Conservation (phyloP, 78 protist species). For the Bodo saltans region DNA sequence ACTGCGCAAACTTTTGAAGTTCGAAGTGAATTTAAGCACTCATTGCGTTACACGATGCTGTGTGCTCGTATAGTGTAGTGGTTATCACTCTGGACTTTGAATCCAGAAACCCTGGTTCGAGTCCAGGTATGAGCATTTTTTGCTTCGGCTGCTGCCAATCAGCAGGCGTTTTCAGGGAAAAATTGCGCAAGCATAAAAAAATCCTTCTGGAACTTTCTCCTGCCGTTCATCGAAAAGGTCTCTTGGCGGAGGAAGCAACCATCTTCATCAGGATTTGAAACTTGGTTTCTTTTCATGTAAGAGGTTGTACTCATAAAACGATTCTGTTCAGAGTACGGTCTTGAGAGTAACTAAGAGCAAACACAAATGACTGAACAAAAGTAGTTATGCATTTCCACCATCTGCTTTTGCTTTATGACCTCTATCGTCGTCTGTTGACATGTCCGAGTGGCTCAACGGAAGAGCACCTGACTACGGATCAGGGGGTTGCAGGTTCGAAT, state of each 20-base stretch:
- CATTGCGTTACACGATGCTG: too few species aligned
- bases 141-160: not conserved
- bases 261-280: too few species aligned
- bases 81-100: conserved; percentile 43
- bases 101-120: conserved; percentile 42
- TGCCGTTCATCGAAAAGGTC: conserved; percentile 26
- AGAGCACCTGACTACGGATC: not conserved
- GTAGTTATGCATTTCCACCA: too few species aligned
- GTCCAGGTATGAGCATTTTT: conserved; percentile 26
- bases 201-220: conserved; percentile 4
- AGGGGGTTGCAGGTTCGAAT: not conserved
- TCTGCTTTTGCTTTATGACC: too few species aligned
- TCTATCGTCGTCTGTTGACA: too few species aligned
- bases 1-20: too few species aligned
- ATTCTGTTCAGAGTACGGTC: too few species aligned
- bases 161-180: not conserved
- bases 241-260: too few species aligned
- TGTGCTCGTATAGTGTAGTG: conserved; percentile 45
- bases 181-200: not conserved
- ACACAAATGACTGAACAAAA: too few species aligned
- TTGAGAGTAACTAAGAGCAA: too few species aligned
- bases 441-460: not conserved
- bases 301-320: not conserved
- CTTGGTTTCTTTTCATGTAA: not conserved
- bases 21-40: too few species aligned